Evolutionary conservation across 805 yeast genomes (phyloP), one percentile per base, ranked within the genome.

Genomic region (Pichia rugopelliculosa): DNA sequence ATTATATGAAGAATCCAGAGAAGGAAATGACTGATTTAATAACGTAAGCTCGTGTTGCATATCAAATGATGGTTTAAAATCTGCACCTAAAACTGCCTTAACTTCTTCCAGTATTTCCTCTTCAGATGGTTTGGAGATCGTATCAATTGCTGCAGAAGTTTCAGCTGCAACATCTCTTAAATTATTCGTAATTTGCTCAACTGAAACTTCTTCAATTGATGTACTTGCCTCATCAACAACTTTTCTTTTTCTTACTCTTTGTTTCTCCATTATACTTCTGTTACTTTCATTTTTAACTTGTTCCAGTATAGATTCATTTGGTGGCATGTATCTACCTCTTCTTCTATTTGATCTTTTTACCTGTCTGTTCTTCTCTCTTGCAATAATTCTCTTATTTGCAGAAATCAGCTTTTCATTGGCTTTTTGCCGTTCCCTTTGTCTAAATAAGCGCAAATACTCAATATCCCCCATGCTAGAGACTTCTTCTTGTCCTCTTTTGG

Each of bases 11-110:
- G 53, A 23, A 4, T 59, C 56, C 38, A 67, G 53, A 6, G 58
- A 58, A 13, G 68, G 67, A 43, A 68, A 66, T 9, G 68, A 53
- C 34, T 51, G 51, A 15, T 51, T 41, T 26, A 66, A 50, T 4
- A 54, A 40, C 34, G 59, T 64, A 43, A 59, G 55, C 53, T 74
- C 77, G 39, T 67, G 67, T 26, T 57, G 58, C 38, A 67, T 55
- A 18, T 54, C 60, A n/a, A 50, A 42, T 1, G 63, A 42, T 6
- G 54, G 27, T 13, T 39, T 40, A 20, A 30, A n/a, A 4, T 41
- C 26, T 12, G 8, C 38, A 6, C 40, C 36, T 20, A 36, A 20
- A 6, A 39, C 34, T 15, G 40, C 17, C 20, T 25, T 30, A 15
- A 21, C 44, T 33, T 53, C 55, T 4, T 52, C 47, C 20, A 25